Conservation (phyloP, 495 filamentous ascomycete genomes). For the Recurvomyces mirabilis region DNA sequence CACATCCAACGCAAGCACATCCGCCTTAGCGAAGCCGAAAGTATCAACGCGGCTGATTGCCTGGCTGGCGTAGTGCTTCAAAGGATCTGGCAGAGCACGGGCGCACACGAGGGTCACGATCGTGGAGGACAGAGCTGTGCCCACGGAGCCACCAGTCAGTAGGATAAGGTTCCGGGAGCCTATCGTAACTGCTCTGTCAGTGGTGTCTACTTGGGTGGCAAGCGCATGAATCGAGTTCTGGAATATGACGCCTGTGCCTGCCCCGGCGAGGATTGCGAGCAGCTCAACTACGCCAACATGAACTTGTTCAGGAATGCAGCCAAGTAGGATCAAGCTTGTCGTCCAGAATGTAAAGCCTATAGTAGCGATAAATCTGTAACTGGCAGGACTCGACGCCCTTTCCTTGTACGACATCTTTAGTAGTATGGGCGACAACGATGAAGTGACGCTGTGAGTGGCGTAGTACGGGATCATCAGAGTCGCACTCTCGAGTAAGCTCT, state of each 20-base stretch:
- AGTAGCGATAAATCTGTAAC: not conserved
- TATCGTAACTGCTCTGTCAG: not conserved
- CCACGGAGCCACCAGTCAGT: not conserved
- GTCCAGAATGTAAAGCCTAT: not conserved
- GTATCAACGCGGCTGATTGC: not conserved
- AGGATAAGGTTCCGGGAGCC: not conserved
- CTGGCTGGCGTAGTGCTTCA: not conserved
- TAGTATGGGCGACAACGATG: not conserved
- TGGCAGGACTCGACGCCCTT: not conserved
- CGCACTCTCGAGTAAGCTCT: not conserved
- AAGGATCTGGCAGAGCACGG: not conserved
- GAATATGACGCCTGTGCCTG: not conserved
- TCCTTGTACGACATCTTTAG: not conserved
- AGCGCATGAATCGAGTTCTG: not conserved
- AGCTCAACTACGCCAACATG: not conserved
- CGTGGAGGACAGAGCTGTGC: not conserved
- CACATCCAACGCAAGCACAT: too few species aligned
- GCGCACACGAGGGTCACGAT: not conserved
- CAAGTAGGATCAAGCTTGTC: not conserved
- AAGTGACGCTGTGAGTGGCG: not conserved
- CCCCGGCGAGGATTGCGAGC: not conserved
- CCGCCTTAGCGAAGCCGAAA: too few species aligned
- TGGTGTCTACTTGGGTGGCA: not conserved
- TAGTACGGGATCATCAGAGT: not conserved
- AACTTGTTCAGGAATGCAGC: not conserved